Evolutionary conservation across 306 rosid species (phyloP).

Genomic region (Benincasa hispida): DNA sequence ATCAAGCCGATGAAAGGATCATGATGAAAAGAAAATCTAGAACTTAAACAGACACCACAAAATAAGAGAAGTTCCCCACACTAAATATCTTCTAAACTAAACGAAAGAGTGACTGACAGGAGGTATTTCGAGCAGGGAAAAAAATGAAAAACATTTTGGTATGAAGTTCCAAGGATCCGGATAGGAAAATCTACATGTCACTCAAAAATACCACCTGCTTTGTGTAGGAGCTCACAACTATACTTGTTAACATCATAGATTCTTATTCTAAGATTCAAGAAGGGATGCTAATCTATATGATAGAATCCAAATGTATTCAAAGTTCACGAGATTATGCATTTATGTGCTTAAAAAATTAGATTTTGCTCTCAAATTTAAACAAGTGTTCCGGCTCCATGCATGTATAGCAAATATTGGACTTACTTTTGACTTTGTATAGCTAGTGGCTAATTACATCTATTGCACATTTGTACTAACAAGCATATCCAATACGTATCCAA

Average conservation of each 20-base stretch:
- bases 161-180: neutral
- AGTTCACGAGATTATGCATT: too few species aligned
- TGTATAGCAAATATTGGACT: too few species aligned
- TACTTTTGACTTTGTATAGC: too few species aligned
- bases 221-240: neutral
- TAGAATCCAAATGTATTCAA: too few species aligned
- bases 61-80: neutral
- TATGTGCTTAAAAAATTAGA: too few species aligned
- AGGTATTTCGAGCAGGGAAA: neutral
- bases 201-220: neutral
- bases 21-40: neutral
- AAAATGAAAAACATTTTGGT: neutral
- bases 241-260: neutral
- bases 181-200: neutral
- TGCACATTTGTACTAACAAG: too few species aligned
- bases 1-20: neutral
- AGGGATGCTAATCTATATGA: neutral
- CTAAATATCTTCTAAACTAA: neutral
- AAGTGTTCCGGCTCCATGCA: too few species aligned
- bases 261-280: neutral
- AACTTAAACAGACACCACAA: neutral
- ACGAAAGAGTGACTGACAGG: neutral
- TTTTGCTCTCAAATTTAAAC: too few species aligned
- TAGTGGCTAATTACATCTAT: too few species aligned
- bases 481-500: too few species aligned